Conservation (phyloP, 768 basidiomycete genomes). For the Fomitopsis serialis region DNA sequence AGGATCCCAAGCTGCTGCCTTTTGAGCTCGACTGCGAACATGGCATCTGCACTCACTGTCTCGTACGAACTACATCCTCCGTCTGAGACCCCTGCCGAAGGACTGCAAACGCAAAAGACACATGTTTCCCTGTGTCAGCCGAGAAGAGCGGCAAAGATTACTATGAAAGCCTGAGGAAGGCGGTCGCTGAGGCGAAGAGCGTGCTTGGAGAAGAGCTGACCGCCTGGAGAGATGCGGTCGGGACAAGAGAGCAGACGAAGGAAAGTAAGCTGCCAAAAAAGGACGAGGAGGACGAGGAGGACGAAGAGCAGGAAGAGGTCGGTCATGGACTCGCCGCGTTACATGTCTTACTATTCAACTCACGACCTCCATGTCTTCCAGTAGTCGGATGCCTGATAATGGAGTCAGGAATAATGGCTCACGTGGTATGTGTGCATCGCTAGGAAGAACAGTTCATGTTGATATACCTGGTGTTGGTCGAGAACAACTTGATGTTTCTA, state of each 20-base stretch:
- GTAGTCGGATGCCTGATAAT: no score
- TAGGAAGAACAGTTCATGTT: no score
- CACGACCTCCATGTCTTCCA: no score
- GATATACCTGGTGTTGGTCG: no score
- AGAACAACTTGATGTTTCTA: no score
- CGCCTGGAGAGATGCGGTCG: constrained; percentile 68
- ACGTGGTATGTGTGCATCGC: no score
- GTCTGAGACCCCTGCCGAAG: constrained; percentile 16
- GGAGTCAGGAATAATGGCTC: no score
- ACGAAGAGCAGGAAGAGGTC: constrained; percentile 23
- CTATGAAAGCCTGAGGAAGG: constrained; percentile 43
- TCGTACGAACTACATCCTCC: constrained; percentile 42
- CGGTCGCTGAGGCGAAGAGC: constrained; percentile 47
- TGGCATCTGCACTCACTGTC: constrained; percentile 28
- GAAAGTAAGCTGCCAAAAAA: constrained; percentile 40
- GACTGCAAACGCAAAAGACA: constrained; percentile 17
- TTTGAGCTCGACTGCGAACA: constrained; percentile 22
- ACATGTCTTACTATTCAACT: no score
- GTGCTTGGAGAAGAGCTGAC: constrained; percentile 66
- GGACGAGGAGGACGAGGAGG: constrained; percentile 39
- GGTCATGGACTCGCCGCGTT: neutral
- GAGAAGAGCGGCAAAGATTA: constrained; percentile 30
- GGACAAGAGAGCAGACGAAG: constrained; percentile 56
- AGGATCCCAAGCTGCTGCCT: no score
- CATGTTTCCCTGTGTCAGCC: constrained; percentile 20